Percentiles rank a stretch among this genome's conserved stretches.
These are phyloP conservation scores for Andalucia godoyi DNA, from an alignment of 78 protist species.

Conservation along the genomic window DNA sequence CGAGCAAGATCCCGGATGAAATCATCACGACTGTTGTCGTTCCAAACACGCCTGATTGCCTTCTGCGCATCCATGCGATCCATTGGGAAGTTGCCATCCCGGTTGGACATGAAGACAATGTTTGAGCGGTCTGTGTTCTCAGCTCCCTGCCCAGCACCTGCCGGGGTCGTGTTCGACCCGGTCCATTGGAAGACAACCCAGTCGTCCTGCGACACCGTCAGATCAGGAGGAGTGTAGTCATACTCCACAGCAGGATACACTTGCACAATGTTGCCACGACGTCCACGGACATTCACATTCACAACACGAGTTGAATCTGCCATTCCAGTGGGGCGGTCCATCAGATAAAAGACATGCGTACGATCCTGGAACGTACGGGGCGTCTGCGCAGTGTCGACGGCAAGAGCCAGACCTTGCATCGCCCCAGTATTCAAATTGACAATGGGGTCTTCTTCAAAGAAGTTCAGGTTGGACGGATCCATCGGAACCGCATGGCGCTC, in stretches of 20 bases:
- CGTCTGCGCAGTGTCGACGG: slow-evolving; percentile 59
- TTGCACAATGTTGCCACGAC: slow-evolving; percentile 86
- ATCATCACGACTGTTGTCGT: no score
- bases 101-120: slow-evolving; percentile 38
- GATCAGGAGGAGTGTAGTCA: slow-evolving; percentile 46
- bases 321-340: slow-evolving; percentile 12
- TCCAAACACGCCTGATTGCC: not conserved
- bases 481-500: slow-evolving; percentile 34
- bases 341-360: slow-evolving; percentile 43
- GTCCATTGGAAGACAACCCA: slow-evolving; percentile 78
- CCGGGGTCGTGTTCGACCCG: slow-evolving; percentile 65
- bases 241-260: slow-evolving; percentile 75
- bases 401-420: slow-evolving; percentile 21
- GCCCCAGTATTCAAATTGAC: slow-evolving; percentile 12
- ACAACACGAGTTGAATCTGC: slow-evolving; percentile 22
- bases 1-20: not conserved
- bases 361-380: slow-evolving; percentile 92
- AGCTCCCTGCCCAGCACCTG: slow-evolving; percentile 49
- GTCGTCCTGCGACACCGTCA: slow-evolving; percentile 36
- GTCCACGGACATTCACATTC: slow-evolving; percentile 72
- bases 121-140: slow-evolving; percentile 55
- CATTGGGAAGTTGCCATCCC: not conserved
- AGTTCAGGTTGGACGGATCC: no score
- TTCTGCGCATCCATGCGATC: slow-evolving; percentile 8
- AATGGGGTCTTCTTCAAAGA: no score